phyloP scores from a whole-genome alignment of 352 stramenopile species.

The Pythium aquatile region DNA sequence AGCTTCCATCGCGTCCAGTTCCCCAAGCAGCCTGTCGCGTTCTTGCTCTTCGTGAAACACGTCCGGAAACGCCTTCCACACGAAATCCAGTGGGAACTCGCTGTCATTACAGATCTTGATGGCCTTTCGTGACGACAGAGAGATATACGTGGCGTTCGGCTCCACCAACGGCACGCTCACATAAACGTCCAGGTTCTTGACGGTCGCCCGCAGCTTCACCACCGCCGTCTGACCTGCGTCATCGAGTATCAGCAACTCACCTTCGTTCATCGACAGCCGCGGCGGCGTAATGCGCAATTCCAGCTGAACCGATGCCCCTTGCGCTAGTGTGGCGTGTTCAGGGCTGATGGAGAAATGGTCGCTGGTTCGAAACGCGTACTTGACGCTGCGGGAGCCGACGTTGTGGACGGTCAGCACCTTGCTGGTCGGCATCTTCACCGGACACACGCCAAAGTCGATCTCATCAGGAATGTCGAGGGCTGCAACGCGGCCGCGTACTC shows the following conservation, averaged over 20 bases:
- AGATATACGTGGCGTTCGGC: slow-evolving; percentile 90
- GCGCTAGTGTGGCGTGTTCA: slow-evolving; percentile 54
- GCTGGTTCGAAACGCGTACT: slow-evolving; percentile 72
- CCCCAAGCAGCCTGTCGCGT: slow-evolving; percentile 70
- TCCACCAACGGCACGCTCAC: slow-evolving; percentile 84
- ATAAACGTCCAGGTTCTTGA: slow-evolving; percentile 90
- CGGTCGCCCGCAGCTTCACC: slow-evolving; percentile 70
- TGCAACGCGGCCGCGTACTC: slow-evolving; percentile 75
- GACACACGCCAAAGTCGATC: slow-evolving; percentile 82
- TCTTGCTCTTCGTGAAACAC: slow-evolving; percentile 77
- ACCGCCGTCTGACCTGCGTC: slow-evolving; percentile 68
- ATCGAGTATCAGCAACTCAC: slow-evolving; percentile 84
- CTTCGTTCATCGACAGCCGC: slow-evolving; percentile 40
- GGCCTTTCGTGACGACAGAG: slow-evolving; percentile 84
- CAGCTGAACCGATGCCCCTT: slow-evolving; percentile 72
- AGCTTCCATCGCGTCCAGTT: slow-evolving; percentile 83
- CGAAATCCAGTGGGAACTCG: slow-evolving; percentile 90
- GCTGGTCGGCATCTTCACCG: slow-evolving; percentile 80
- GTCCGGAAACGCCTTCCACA: slow-evolving; percentile 90
- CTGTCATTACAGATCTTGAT: slow-evolving; percentile 93
- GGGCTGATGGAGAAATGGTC: slow-evolving; percentile 67
- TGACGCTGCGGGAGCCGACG: slow-evolving; percentile 73
- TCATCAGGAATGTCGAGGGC: slow-evolving; percentile 91
- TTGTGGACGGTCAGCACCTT: slow-evolving; percentile 90
- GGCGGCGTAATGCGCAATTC: slow-evolving; percentile 62